Evolutionary conservation across 129 eudicot species (phyloP).

Genomic region (Chrysanthemum makinoi): DNA sequence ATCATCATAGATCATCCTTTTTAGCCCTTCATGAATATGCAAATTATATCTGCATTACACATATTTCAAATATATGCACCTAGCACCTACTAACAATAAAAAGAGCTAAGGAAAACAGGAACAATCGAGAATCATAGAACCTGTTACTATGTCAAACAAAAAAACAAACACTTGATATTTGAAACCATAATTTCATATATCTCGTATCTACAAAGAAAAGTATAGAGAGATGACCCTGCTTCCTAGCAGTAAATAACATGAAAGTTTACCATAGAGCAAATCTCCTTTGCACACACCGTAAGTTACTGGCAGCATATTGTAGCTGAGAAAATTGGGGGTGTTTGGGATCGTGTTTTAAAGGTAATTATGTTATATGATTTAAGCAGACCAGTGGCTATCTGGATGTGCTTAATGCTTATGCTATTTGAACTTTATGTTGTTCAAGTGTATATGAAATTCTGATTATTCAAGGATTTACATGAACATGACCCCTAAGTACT

Average conservation of each 20-base stretch:
- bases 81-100: background rate
- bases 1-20: background rate
- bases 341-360: no score
- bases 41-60: background rate
- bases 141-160: background rate
- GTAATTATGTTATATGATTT: no score
- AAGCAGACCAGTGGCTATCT: no score
- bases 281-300: conserved; percentile 7
- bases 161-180: background rate
- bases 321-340: no score
- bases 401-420: no score
- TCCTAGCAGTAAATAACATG: conserved; percentile 7
- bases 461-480: no score
- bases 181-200: background rate
- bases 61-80: background rate
- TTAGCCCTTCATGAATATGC: background rate
- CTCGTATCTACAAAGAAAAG: background rate
- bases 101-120: background rate
- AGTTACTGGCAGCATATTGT: background rate
- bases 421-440: no score
- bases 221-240: background rate
- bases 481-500: no score
- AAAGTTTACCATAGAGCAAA: conserved; percentile 9
- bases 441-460: no score
- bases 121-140: no score